Conservation (phyloP, 495 filamentous ascomycete species). For the Achaetomiella virescens region DNA sequence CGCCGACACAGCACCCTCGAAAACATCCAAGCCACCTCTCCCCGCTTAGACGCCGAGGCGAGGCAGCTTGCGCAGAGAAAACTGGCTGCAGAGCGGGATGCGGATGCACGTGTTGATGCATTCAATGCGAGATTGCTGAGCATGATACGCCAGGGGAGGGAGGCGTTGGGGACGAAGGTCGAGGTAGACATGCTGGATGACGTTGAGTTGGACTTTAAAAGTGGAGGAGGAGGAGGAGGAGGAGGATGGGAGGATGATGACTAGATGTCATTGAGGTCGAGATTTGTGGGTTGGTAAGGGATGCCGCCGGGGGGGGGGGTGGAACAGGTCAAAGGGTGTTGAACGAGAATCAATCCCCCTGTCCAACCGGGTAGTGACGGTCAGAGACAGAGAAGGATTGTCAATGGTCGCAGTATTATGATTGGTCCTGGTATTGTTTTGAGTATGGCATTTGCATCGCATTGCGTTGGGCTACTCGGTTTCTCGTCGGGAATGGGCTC, state of each 20-base stretch:
- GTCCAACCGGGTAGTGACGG: too few species aligned
- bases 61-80: slow-evolving; percentile 60
- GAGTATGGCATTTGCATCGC: too few species aligned
- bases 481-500: too few species aligned
- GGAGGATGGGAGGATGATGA: slow-evolving; percentile 39
- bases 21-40: slow-evolving; percentile 27
- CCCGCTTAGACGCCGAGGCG: slow-evolving; percentile 52
- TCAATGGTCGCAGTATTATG: too few species aligned
- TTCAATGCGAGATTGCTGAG: slow-evolving; percentile 71
- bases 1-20: background rate
- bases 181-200: slow-evolving; percentile 59
- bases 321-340: too few species aligned
- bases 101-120: slow-evolving; percentile 67
- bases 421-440: too few species aligned
- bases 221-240: slow-evolving; percentile 29
- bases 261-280: background rate
- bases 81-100: slow-evolving; percentile 65
- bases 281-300: background rate
- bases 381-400: too few species aligned
- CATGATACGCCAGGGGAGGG: slow-evolving; percentile 84
- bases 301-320: too few species aligned
- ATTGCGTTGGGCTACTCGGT: too few species aligned
- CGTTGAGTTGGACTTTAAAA: too few species aligned
- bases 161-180: slow-evolving; percentile 74
- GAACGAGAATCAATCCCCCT: too few species aligned